These are phyloP conservation scores for Diaporthe velutina DNA, from an alignment of 2,329 filamentous ascomycete genomes.

Conservation along the genomic window DNA sequence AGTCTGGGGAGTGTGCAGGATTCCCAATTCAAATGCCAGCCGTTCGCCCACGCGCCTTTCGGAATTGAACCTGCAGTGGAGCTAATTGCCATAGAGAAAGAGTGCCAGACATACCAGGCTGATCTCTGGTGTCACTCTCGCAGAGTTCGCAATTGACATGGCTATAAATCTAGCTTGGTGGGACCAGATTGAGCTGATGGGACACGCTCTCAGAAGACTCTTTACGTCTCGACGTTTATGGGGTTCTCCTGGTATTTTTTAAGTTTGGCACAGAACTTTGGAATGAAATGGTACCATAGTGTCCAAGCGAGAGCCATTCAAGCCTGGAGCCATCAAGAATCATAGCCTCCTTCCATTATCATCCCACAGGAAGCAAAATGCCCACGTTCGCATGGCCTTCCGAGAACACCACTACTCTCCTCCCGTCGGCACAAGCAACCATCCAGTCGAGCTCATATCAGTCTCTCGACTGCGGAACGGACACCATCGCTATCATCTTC, in stretches of 20 bases:
- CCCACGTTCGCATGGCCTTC: not conserved
- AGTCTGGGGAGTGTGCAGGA: not conserved
- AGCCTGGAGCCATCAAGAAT: not conserved
- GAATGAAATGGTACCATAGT: not conserved
- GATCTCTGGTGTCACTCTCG: not conserved
- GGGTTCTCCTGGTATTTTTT: not conserved
- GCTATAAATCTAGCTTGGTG: not conserved
- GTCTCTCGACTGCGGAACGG: not conserved
- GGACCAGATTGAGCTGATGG: not conserved
- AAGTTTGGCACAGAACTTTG: too few relatives aligned
- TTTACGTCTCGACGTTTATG: not conserved
- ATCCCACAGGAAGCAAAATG: not conserved
- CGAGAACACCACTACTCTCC: not conserved
- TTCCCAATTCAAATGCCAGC: not conserved
- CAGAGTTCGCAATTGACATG: not conserved
- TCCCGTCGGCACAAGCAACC: not conserved
- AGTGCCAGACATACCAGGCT: not conserved
- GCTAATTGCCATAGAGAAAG: too few relatives aligned
- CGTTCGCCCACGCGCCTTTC: not conserved
- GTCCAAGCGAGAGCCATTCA: not conserved
- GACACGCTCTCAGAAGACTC: not conserved
- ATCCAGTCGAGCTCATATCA: not conserved
- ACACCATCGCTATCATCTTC: not conserved
- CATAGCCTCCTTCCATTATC: too few relatives aligned
- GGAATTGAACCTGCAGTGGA: not conserved